Evolutionary conservation across 2,329 filamentous ascomycete genomes (phyloP), one percentile per base, ranked within the genome.

Genomic region (Xylaria sp.): DNA sequence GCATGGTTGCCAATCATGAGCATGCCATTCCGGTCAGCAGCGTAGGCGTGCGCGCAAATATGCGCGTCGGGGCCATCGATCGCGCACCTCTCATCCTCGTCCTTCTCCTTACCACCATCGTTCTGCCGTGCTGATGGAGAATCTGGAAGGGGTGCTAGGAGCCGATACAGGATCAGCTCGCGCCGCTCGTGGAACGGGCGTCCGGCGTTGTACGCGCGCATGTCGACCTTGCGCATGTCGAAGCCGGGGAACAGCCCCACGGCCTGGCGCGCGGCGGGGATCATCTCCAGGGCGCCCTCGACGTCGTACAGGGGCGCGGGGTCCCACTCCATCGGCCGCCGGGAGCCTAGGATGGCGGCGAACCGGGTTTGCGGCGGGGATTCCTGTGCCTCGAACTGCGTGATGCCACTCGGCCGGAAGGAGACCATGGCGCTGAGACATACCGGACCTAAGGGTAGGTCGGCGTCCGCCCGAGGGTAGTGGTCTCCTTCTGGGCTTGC

Each of bases 161-260:
- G 75, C 0, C 82, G 79, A 63, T 86, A 85, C 5, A 83, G 65
- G 1, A 84, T 65, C 7, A 85, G 72, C 66, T 86, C 80, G 17
- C 80, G 76, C 5, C 79, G 74, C 35, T 83, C 81, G 3, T 79
- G 72, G 7, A 82, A 60, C 0, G 78, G 72, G 47, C 75, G 78
- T 0, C 64, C 75, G 8, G 71, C 68, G 66, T 85, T 86, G 63
- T 76, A 82, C 0, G 57, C 71, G 0, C 63, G 64, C 78, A 86
- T 81, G 67, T 85, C 82, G 7, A 85, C 83, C 71, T 85, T 85
- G 68, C 78, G 78, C 80, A 85, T 83, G 48, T 84, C 79, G 2
- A 85, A 73, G 0, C 78, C 73, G 7, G 83, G 83, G 58, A 85
- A 85, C 0, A 70, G 71, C 2, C 81, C 81, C 1, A 76, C 72